A percentile compares a stretch with the other conserved stretches of the same genome.
These are phyloP conservation scores for Citeromyces hawaiiensis DNA, from an alignment of 1,139 yeast genomes.

Conservation along the genomic window DNA sequence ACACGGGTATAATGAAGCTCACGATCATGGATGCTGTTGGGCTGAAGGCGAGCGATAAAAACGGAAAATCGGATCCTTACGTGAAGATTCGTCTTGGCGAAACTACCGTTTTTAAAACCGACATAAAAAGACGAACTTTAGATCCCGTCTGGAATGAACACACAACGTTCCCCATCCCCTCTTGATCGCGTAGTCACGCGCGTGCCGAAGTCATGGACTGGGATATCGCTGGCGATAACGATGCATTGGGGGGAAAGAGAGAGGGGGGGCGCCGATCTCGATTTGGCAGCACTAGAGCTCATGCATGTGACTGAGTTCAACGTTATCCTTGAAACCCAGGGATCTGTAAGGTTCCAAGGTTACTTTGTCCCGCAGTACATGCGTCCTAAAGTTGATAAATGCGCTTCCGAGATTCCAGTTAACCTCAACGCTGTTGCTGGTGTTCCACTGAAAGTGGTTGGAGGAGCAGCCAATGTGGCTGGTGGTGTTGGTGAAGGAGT, in stretches of 20 bases:
- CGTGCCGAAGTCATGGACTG: slow-evolving; percentile 49
- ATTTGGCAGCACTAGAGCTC: slow-evolving; percentile 34
- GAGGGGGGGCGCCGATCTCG: slow-evolving; percentile 28
- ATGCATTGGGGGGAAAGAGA: slow-evolving; percentile 53
- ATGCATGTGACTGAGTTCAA: slow-evolving; percentile 29
- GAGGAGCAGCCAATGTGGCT: slow-evolving; percentile 16
- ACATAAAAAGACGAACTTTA: slow-evolving; percentile 49
- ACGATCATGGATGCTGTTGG: slow-evolving; percentile 41
- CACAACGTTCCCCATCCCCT: slow-evolving; percentile 41
- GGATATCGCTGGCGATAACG: slow-evolving; percentile 65
- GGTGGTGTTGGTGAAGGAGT: slow-evolving; percentile 6
- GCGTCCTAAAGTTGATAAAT: slow-evolving; percentile 33
- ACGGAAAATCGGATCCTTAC: slow-evolving; percentile 69
- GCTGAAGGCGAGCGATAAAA: slow-evolving; percentile 46
- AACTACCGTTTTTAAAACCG: slow-evolving; percentile 38
- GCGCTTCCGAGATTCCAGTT: slow-evolving; percentile 25
- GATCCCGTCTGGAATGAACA: slow-evolving; percentile 61
- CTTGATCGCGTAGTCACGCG: slow-evolving; percentile 43
- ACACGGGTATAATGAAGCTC: slow-evolving; percentile 49
- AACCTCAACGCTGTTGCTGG: slow-evolving; percentile 27
- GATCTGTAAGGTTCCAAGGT: slow-evolving; percentile 36
- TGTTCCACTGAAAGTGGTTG: slow-evolving; percentile 35
- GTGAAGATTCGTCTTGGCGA: slow-evolving; percentile 40
- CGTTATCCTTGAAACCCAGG: slow-evolving; percentile 46
- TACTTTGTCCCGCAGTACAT: slow-evolving; percentile 54